Evolutionary conservation across 306 rosid genomes (phyloP), one percentile per base, ranked within the genome.

Genomic region (Cucurbita maxima): DNA sequence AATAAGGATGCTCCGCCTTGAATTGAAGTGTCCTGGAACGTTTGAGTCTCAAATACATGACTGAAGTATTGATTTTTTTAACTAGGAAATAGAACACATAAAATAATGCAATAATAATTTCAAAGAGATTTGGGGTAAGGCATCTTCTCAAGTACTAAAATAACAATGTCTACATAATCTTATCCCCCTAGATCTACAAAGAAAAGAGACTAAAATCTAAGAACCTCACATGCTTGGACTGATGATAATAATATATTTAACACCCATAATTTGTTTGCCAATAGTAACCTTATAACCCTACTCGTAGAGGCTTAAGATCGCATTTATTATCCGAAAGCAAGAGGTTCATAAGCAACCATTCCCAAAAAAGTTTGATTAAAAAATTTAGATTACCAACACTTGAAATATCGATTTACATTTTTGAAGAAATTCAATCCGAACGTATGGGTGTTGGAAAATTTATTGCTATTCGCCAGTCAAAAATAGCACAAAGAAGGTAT

Each of bases 1-100:
- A 78, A 75, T 62, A 89, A 84, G 53, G 96, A 88, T 72, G 82
- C 77, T 78, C 78, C 92, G 3, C 87, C 89, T 79, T 84, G 94
- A 75, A 91, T 77, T 59, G 76, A 59, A 20, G 88, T 89, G 41
- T 83, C 96, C 99, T 95, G 90, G 70, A 83, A 76, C 47, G 38
- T 25, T 79, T 4, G 53, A 66, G 58, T 41, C 67, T 25, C 73
- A 75, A 48, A 55, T 62, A 81, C 22, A 70, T 73, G 79, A 82
- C 71, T 71, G 80, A 85, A 58, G 70, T 57, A 74, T 73, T 36
- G 14, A 68, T 34, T 69, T 61, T n/a, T 45, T 50, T n/a, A 30
- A 75, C 75, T 75, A 56, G 72, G 69, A 58, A 70, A 75, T 67
- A 71, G 52, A 73, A 20, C 70, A 63, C 58, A 57, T 75, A 58